These are phyloP conservation scores for Vicia sativa DNA, from an alignment of 306 rosid genomes.

Conservation along the genomic window DNA sequence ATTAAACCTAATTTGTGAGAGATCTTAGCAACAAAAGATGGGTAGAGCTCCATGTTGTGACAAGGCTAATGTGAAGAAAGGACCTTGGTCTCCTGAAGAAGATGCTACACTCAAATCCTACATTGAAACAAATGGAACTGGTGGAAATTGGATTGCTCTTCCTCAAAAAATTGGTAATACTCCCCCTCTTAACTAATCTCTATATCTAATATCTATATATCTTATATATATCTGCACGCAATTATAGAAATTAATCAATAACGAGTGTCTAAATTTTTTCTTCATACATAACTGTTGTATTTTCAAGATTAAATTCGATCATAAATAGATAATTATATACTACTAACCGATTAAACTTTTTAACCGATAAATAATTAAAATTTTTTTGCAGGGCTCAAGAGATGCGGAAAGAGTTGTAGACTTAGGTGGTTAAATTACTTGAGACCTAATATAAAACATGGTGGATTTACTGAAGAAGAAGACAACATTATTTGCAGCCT, in stretches of 20 bases:
- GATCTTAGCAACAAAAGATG: constrained; percentile 45
- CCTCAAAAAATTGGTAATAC: constrained; percentile 87
- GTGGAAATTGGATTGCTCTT: constrained; percentile 99
- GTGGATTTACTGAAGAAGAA: constrained; percentile 99
- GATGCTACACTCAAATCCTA: constrained; percentile 85
- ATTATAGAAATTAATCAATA: too few species aligned
- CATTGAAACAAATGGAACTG: constrained; percentile 85
- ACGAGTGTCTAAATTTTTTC: too few species aligned
- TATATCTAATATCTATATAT: too few species aligned
- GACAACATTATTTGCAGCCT: constrained; percentile 94
- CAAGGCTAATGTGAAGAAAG: constrained; percentile 94
- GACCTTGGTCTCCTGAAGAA: constrained; percentile 99
- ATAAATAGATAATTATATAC: not conserved
- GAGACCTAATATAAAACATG: constrained; percentile 98
- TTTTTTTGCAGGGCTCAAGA: constrained; percentile 84
- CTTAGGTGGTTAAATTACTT: constrained; percentile 92
- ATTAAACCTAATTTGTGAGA: not conserved
- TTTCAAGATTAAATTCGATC: not conserved
- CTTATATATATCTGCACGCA: too few species aligned
- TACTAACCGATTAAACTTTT: not conserved
- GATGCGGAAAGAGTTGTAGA: constrained; percentile 98
- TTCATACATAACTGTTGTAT: too few species aligned
- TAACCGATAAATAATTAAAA: constrained; percentile 18
- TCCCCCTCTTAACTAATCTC: not conserved
- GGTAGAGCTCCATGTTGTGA: constrained; percentile 99